Conservation (phyloP, 495 filamentous ascomycete species). For the Lasiosphaeria ovina region DNA sequence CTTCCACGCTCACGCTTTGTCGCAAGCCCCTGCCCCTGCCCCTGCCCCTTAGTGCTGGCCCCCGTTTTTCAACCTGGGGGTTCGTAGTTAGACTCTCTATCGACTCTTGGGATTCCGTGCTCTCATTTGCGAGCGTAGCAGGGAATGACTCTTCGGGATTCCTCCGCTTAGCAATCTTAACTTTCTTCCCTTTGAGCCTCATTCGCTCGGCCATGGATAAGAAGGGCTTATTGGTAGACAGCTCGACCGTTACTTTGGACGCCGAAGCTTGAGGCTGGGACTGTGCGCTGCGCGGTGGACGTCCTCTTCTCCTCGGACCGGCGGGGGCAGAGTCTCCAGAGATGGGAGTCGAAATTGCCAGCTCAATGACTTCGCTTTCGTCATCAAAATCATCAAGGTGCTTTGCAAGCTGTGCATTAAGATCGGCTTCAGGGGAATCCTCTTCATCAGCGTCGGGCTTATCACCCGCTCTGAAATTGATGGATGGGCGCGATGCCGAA, state of each 20-base stretch:
- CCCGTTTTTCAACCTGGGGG: neutral
- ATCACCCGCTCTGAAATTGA: neutral
- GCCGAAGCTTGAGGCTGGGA: slow-evolving; percentile 2
- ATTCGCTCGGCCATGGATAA: slow-evolving; percentile 49
- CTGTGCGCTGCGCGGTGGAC: slow-evolving; percentile 21
- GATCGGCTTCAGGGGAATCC: slow-evolving; percentile 7
- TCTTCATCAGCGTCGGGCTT: slow-evolving; percentile 8
- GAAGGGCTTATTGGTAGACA: slow-evolving; percentile 16
- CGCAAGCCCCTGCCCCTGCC: slow-evolving; percentile 15
- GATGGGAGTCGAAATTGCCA: neutral
- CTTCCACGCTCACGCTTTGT: neutral
- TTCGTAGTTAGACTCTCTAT: neutral
- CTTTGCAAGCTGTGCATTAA: slow-evolving; percentile 26
- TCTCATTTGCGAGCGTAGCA: no score
- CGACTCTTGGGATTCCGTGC: neutral
- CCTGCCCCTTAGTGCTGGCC: neutral
- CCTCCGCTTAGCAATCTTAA: slow-evolving; percentile 39
- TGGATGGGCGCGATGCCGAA: slow-evolving; percentile 1
- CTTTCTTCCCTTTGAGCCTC: slow-evolving; percentile 42
- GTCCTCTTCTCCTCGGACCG: slow-evolving; percentile 24
- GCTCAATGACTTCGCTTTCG: slow-evolving; percentile 24
- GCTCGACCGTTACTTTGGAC: slow-evolving; percentile 10
- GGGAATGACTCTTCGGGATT: slow-evolving; percentile 2
- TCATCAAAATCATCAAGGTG: slow-evolving; percentile 31
- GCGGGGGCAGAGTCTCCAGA: neutral